Conservation (phyloP, 78 protist genomes). For the Parvularia atlantis region DNA sequence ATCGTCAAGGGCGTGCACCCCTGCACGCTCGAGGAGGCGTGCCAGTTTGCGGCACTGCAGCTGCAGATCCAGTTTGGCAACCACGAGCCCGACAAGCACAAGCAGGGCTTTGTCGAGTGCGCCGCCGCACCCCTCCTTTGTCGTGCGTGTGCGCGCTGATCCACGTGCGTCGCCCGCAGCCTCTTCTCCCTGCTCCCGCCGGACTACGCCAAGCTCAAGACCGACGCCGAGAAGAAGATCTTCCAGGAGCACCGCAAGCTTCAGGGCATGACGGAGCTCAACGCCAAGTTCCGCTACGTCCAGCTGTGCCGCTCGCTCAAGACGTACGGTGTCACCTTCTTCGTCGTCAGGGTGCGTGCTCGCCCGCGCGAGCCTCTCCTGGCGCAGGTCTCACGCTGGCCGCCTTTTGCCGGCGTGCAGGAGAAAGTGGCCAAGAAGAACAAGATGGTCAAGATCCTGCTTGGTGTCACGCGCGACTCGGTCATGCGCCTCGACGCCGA, state of each 20-base stretch:
- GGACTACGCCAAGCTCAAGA: slow-evolving; percentile 38
- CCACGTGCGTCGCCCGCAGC: too few relatives aligned
- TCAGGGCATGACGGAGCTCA: slow-evolving; percentile 47
- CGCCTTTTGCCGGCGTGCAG: background rate
- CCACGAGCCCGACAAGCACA: slow-evolving; percentile 41
- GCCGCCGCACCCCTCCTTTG: background rate
- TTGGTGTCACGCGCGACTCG: slow-evolving; percentile 69
- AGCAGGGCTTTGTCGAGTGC: background rate
- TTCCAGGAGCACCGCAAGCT: slow-evolving; percentile 57
- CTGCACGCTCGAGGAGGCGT: slow-evolving; percentile 60
- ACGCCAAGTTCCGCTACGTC: slow-evolving; percentile 64
- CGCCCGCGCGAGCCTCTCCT: too few relatives aligned
- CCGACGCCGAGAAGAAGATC: slow-evolving; percentile 45
- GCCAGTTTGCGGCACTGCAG: slow-evolving; percentile 58
- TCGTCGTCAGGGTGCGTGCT: slow-evolving; percentile 40
- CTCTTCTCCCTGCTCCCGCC: slow-evolving; percentile 30
- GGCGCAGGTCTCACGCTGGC: too few relatives aligned
- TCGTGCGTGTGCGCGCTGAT: background rate
- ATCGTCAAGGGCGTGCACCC: slow-evolving; percentile 61
- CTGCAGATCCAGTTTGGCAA: slow-evolving; percentile 56
- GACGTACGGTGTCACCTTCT: slow-evolving; percentile 77
- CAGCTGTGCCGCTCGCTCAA: slow-evolving; percentile 66
- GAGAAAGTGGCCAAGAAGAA: slow-evolving; percentile 25
- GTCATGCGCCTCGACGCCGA: slow-evolving; percentile 52
- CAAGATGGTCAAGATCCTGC: slow-evolving; percentile 26